Percentiles rank a stretch among this genome's conserved stretches.
These are phyloP conservation scores for Penicillium sp. DNA, from an alignment of 2,329 filamentous ascomycete species.

Conservation along the genomic window DNA sequence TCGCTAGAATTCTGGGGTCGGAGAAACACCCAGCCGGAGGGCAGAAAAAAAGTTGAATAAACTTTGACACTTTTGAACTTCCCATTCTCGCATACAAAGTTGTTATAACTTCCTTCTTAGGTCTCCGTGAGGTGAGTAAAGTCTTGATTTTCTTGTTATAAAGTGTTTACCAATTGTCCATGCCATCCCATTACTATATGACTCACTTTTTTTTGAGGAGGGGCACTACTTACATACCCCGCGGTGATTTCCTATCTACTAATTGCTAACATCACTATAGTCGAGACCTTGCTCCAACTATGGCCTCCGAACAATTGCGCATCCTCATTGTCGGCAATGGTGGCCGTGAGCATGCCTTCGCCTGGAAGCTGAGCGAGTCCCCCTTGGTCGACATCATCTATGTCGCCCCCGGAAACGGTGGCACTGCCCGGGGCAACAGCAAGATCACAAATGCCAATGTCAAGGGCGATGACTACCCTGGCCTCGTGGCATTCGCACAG, in stretches of 20 bases:
- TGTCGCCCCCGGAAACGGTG: conserved; percentile 76
- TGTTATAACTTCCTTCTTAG: conserved; percentile 20
- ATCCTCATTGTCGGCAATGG: conserved; percentile 90
- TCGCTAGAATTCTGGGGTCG: conserved; percentile 13
- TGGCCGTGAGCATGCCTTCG: conserved; percentile 88
- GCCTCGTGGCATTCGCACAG: conserved; percentile 71
- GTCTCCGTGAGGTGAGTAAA: conserved; percentile 23
- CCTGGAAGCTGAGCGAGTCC: conserved; percentile 90
- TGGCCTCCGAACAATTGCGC: conserved; percentile 54
- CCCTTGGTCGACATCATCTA: conserved; percentile 71
- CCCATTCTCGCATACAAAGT: conserved; percentile 9
- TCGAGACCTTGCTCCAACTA: conserved; percentile 28
- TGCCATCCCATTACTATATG: background rate
- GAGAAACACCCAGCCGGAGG: conserved; percentile 26
- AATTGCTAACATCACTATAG: conserved; percentile 19
- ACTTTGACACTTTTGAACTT: conserved; percentile 8
- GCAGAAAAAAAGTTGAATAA: conserved; percentile 23
- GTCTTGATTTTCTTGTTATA: background rate
- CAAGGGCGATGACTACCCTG: conserved; percentile 72
- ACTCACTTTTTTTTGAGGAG: conserved; percentile 8
- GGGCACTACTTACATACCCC: conserved; percentile 19
- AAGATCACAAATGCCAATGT: conserved; percentile 75
- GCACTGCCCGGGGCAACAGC: conserved; percentile 60
- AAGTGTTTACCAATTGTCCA: background rate
- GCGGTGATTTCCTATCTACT: conserved; percentile 18